Base-by-base conservation (phyloP, 768 basidiomycete genomes). In the Galerina sulciceps region DNA sequence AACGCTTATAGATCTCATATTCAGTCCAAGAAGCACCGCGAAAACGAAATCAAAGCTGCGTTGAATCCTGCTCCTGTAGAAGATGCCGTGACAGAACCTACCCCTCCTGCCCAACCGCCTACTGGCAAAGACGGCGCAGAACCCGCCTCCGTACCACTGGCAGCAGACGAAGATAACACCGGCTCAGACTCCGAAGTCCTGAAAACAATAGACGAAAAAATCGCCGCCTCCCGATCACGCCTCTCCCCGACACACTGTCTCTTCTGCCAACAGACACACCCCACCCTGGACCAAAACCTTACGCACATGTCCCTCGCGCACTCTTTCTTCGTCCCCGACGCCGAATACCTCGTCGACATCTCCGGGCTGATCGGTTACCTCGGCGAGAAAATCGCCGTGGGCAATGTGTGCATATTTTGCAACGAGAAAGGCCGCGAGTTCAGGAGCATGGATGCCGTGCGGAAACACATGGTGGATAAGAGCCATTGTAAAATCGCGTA, bases 391-490 rank as follows among this genome's bases (percentile, higher is more conserved):
- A 86, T 98, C 47, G 89, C 91, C 0, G 85, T 96, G n/a, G 92
- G 89, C 13, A 96, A 97, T 75, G 80, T 94, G 6, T 99, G 97
- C 78, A 84, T 99, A 23, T 94, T 81, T 74, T 99, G 97, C 75
- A 91, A 90, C 67, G 89, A 87, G 35, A 87, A 82, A 60, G 85
- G 93, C 42, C 78, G 87, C 59, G 94, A 94, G 67, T 94, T 94
- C 73, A 84, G 87, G 57, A 89, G 86, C 14, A 69, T 96, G 53
- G 90, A 94, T 3, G 96, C 96, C 0, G 95, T 93, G 4, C 81
- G 95, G 64, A 93, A 92, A 68, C 97, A 99, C 71, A 99, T 99
- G 97, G 60, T 85, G 40, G 96, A 96, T 79, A 99, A 99, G 76
- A 83, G 85, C 57, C 97, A 99, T 69, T 98, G 96, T 82, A 98